These are phyloP conservation scores for Circinella umbellata DNA, from an alignment of 371 early-diverging fungal species.

Conservation along the genomic window DNA sequence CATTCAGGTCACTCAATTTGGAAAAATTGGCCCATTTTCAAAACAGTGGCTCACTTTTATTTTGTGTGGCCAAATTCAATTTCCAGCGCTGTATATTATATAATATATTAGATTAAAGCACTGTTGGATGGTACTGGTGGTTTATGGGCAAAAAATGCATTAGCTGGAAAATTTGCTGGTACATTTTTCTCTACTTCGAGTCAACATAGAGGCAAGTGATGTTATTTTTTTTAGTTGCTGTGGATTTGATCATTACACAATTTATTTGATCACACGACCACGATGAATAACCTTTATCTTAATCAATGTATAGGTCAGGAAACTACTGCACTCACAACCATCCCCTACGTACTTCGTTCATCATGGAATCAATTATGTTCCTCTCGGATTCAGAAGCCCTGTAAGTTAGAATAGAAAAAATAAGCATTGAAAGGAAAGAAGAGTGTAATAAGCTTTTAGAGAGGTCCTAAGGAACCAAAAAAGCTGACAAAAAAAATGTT, in stretches of 20 bases:
- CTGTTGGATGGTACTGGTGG: conserved; percentile 69
- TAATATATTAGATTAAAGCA: conserved; percentile 7
- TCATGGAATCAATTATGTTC: conserved; percentile 77
- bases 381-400: conserved; percentile 57
- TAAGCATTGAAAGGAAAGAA: too few species aligned
- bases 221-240: not conserved
- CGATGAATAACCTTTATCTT: not conserved
- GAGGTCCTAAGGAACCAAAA: not conserved
- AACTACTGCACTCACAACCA: conserved; percentile 61
- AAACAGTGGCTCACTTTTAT: too few species aligned
- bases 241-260: too few species aligned
- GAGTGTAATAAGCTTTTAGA: not conserved
- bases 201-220: conserved; percentile 61
- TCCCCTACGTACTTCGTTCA: conserved; percentile 72
- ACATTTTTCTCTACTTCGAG: conserved; percentile 71
- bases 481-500: not conserved
- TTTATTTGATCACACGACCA: not conserved
- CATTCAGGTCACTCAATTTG: too few species aligned
- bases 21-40: too few species aligned
- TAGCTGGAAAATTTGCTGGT: conserved; percentile 71
- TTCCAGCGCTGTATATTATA: too few species aligned
- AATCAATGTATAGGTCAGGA: conserved; percentile 56
- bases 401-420: too few species aligned
- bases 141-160: conserved; percentile 65
- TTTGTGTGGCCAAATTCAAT: too few species aligned